A percentile compares a stretch with the other conserved stretches of the same genome.
Evolutionary conservation across 208 protist genomes (phyloP).

Genomic region (Herpetomonas tarakana): DNA sequence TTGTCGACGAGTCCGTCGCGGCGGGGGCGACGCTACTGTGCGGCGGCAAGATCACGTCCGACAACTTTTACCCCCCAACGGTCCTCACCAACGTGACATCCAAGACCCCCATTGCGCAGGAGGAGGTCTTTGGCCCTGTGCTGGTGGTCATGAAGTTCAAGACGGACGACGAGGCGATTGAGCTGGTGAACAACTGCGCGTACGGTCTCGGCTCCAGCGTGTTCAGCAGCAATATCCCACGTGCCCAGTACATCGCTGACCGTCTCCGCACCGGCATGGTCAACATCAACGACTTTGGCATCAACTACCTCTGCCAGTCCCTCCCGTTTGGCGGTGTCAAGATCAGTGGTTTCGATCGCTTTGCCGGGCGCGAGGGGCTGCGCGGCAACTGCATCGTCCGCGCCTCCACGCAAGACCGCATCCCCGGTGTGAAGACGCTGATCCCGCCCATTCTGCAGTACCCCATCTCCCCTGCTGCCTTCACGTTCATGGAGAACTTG

Average conservation of each 20-base stretch:
- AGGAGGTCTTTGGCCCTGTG: slow-evolving; percentile 95
- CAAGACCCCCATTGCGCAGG: slow-evolving; percentile 86
- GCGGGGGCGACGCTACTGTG: slow-evolving; percentile 85
- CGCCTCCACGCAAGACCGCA: slow-evolving; percentile 78
- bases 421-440: slow-evolving; percentile 81
- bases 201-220: slow-evolving; percentile 92
- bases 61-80: slow-evolving; percentile 90
- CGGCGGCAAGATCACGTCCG: slow-evolving; percentile 67
- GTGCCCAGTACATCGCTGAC: slow-evolving; percentile 81
- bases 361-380: slow-evolving; percentile 93
- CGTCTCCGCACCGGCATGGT: slow-evolving; percentile 87
- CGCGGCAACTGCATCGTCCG: slow-evolving; percentile 89
- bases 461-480: slow-evolving; percentile 64
- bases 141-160: slow-evolving; percentile 89
- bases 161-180: slow-evolving; percentile 82
- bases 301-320: slow-evolving; percentile 95
- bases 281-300: slow-evolving; percentile 95
- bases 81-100: slow-evolving; percentile 89
- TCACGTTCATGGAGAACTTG: slow-evolving; percentile 82
- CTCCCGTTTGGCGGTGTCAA: slow-evolving; percentile 95
- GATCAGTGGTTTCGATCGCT: slow-evolving; percentile 95
- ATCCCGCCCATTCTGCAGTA: slow-evolving; percentile 86
- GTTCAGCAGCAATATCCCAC: slow-evolving; percentile 72
- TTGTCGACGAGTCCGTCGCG: slow-evolving; percentile 87
- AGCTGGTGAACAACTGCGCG: slow-evolving; percentile 84